Base-by-base conservation (phyloP, 139 green algal species). In the Chlamydomonas sphaeroides region DNA sequence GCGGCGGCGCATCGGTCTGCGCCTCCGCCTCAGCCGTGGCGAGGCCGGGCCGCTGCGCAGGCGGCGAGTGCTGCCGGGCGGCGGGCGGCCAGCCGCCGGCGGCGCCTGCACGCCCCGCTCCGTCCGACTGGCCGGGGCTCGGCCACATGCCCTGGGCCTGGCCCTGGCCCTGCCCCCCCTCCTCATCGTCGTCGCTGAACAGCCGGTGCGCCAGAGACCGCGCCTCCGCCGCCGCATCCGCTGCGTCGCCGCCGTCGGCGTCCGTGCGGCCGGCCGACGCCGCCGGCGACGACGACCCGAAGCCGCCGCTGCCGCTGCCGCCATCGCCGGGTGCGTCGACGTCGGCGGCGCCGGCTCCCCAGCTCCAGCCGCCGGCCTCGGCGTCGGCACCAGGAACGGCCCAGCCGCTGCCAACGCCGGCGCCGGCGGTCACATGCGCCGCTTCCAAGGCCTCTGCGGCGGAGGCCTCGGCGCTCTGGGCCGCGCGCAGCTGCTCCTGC, bases 131-230 rank as follows among this genome's bases (percentile, higher is more conserved):
- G 45, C 11, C 45, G 45, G 45, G 14, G 14, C 45, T 21, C 10
- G 45, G 45, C 36, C 62, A 20, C 6, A 11, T 41, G 25, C 42
- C 25, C 68, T 41, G 42, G 39, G 35, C 25, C 33, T 45, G 26
- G 61, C 68, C 14, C 4, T 5, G 45, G 26, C 32, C 23, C 33
- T 51, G 20, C n/a, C 25, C 36, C 5, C n/a, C 59, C 5, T 70
- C 74, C 3, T 80, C 74, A 15, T 80, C 74, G 30, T 70, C 59
- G 41, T 80, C 74, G 59, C 74, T 70, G 36, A 80, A 80, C 8
- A 80, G 59, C 17, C 30, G n/a, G 32, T 80, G 74, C 18, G 59
- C 59, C 20, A 80, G 59, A 39, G 74, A 80, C 20, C 74, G 59
- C 0, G 74, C 72, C 26, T 18, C 56, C 28, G 39, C 74, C n/a